Evolutionary conservation across 805 yeast genomes (phyloP).

Genomic region (Barnettozyma sp.): DNA sequence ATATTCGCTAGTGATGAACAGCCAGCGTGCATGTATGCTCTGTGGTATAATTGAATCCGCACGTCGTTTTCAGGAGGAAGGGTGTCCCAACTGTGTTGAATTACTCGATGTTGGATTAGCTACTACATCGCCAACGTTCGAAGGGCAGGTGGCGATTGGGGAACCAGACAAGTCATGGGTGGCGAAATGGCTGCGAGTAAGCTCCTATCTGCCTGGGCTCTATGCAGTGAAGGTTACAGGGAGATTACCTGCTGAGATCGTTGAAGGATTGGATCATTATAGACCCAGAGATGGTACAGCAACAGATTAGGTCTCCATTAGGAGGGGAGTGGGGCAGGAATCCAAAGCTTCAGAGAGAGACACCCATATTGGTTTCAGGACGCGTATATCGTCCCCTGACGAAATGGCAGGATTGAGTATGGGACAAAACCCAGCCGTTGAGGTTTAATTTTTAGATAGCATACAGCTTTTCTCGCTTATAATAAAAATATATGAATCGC

Average conservation of each 20-base stretch:
- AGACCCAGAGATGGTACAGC: constrained; percentile 94
- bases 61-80: constrained; percentile 65
- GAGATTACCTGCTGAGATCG: constrained; percentile 79
- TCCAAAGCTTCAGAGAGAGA: too few species aligned
- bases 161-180: constrained; percentile 89
- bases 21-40: constrained; percentile 81
- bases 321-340: too few species aligned
- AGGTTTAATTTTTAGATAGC: too few species aligned
- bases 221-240: constrained; percentile 94
- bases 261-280: constrained; percentile 67
- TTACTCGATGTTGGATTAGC: constrained; percentile 81
- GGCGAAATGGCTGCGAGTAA: constrained; percentile 91
- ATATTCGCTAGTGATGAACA: neutral
- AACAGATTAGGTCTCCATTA: too few species aligned
- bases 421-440: too few species aligned
- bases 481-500: too few species aligned
- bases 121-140: constrained; percentile 90
- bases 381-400: too few species aligned
- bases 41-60: constrained; percentile 89
- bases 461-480: too few species aligned
- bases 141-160: constrained; percentile 87
- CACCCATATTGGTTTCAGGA: too few species aligned
- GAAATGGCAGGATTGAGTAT: too few species aligned
- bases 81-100: constrained; percentile 96
- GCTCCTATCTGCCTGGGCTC: constrained; percentile 79